These are phyloP conservation scores for Blepharisma japonicum DNA, from an alignment of 73 alveolate species.

Conservation along the genomic window DNA sequence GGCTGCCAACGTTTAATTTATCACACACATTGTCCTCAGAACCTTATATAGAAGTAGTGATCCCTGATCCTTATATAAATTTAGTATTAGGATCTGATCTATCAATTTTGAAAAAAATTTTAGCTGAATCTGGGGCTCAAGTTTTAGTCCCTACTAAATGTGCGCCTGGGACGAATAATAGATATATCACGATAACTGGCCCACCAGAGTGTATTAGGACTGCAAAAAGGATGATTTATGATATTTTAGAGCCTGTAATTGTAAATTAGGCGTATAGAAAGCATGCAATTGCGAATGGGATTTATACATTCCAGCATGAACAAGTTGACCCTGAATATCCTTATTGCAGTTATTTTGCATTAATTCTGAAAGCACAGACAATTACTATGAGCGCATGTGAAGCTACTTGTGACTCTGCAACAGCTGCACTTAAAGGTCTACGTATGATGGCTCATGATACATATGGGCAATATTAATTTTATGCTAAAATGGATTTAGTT, in stretches of 20 bases:
- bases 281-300: slow-evolving; percentile 21
- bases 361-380: slow-evolving; percentile 12
- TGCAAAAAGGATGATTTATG: slow-evolving; percentile 29
- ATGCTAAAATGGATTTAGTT: too few species aligned
- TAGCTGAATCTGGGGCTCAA: slow-evolving; percentile 28
- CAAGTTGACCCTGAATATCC: slow-evolving; percentile 24
- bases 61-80: slow-evolving; percentile 25
- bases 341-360: slow-evolving; percentile 9
- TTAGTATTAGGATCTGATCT: not conserved
- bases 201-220: slow-evolving; percentile 16
- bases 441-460: too few species aligned
- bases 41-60: slow-evolving; percentile 8
- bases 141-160: slow-evolving; percentile 21
- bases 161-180: slow-evolving; percentile 27
- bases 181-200: slow-evolving; percentile 25
- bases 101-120: not conserved
- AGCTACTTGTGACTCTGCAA: slow-evolving; percentile 23
- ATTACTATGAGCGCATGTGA: slow-evolving; percentile 24
- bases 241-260: slow-evolving; percentile 8
- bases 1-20: slow-evolving; percentile 24
- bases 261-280: slow-evolving; percentile 10
- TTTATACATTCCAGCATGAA: not conserved
- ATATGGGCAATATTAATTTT: too few species aligned
- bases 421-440: slow-evolving; percentile 19
- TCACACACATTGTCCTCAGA: slow-evolving; percentile 22